Base-by-base conservation (phyloP, 2,329 filamentous ascomycete genomes). In the Trichoderma sp. region DNA sequence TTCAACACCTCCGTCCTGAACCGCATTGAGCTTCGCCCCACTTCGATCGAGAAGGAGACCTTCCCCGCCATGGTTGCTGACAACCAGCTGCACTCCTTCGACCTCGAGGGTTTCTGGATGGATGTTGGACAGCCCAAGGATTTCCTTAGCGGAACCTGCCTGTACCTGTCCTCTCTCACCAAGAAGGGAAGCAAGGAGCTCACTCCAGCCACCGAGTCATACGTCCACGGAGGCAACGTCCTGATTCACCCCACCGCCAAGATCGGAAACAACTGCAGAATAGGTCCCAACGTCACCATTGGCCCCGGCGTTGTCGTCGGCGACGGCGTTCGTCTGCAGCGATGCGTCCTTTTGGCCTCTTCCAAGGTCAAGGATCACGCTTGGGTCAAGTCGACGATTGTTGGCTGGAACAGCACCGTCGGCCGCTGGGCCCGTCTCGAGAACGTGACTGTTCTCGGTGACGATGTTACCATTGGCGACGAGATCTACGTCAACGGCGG, bases 61-160 rank as follows among this genome's bases (percentile, higher is more conserved):
- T 99, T 99, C 91, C 95, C 95, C 58, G 89, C 93, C 75, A 96
- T 98, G 80, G 92, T 92, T 82, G 89, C 87, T 76, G 95, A 97
- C 76, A 93, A 93, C 73, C 88, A 95, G 81, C 85, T 98, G 72
- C 95, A 98, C 86, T 97, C 93, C 1, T 97, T 97, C 79, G 95
- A 98, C 79, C 89, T 98, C 34, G 94, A 97, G 74, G 94, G 95
- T 75, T 98, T 96, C 89, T 98, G 95, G 95, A 98, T 98, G 95
- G 95, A 98, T 76, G 93, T 99, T 73, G 95, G 95, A 76, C 95
- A 99, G 83, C 95, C 95, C 75, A 99, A 98, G 85, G 95, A 99
- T 79, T 99, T 98, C 88, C 86, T 99, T 68, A 93, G 91, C 26
- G 95, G 95, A 72, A 98, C 96, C 71, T 98, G 95, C 83, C 87